These are phyloP conservation scores for Sindora glabra DNA, from an alignment of 306 rosid genomes.

Conservation along the genomic window DNA sequence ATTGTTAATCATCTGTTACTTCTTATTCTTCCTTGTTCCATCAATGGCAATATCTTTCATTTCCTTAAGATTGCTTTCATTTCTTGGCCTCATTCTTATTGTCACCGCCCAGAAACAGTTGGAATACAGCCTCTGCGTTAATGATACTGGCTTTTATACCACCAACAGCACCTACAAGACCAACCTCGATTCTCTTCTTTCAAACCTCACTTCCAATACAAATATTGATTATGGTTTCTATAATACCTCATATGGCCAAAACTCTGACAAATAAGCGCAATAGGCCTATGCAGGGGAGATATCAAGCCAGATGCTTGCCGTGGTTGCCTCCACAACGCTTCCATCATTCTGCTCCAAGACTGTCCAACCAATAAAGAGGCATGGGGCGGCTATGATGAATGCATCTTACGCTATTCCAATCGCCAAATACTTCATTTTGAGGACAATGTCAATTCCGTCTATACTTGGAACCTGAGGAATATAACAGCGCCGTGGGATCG, in stretches of 20 bases:
- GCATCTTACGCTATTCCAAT: constrained; percentile 15
- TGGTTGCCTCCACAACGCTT: not conserved
- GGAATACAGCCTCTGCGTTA: not conserved
- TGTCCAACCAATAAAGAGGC: constrained; percentile 13
- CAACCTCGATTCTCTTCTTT: constrained; percentile 13
- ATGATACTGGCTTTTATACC: not conserved
- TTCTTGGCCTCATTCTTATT: not conserved
- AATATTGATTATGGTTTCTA: constrained; percentile 20
- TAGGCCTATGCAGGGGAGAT: constrained; percentile 29
- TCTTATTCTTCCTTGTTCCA: too few relatives aligned
- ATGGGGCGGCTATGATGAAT: not conserved
- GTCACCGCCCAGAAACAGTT: not conserved
- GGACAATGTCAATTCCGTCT: too few relatives aligned
- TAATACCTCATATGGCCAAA: constrained; percentile 9
- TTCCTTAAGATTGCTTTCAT: too few relatives aligned
- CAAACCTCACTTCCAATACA: constrained; percentile 9
- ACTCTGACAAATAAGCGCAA: not conserved
- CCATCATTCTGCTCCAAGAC: not conserved
- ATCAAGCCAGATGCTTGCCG: not conserved
- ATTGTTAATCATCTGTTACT: too few relatives aligned
- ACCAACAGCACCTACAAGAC: not conserved
- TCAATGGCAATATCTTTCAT: too few relatives aligned
- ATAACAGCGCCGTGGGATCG: too few relatives aligned
- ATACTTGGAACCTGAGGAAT: too few relatives aligned
- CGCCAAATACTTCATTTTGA: not conserved